These are phyloP conservation scores for Sugiyamaella marilandica DNA, from an alignment of 805 yeast genomes.

Conservation along the genomic window DNA sequence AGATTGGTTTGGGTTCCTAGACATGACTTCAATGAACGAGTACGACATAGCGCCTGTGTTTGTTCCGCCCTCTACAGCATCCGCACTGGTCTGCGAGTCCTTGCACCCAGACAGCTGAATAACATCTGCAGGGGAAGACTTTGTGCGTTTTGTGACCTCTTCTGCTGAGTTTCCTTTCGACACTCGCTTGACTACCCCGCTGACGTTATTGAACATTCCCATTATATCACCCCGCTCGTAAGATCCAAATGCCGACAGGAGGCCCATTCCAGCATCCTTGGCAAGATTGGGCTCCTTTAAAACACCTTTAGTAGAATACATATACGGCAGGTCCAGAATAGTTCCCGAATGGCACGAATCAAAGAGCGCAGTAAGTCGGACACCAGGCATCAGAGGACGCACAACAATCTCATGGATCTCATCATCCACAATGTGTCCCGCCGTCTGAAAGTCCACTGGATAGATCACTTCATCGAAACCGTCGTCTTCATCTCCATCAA, in stretches of 20 bases:
- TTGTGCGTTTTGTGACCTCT: slow-evolving; percentile 46
- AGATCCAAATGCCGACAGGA: slow-evolving; percentile 52
- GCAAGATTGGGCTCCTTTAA: slow-evolving; percentile 74
- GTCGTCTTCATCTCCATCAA: slow-evolving; percentile 70
- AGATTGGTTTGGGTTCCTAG: slow-evolving; percentile 57
- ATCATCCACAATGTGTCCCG: slow-evolving; percentile 72
- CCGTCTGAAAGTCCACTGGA: slow-evolving; percentile 63
- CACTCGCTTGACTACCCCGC: slow-evolving; percentile 32
- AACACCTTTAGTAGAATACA: slow-evolving; percentile 78
- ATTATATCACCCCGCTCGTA: slow-evolving; percentile 59
- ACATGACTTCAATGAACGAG: slow-evolving; percentile 64
- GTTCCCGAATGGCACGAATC: slow-evolving; percentile 89
- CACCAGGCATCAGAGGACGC: slow-evolving; percentile 62
- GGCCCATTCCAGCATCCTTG: slow-evolving; percentile 68
- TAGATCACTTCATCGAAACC: slow-evolving; percentile 69
- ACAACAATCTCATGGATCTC: slow-evolving; percentile 69
- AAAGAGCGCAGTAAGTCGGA: slow-evolving; percentile 70
- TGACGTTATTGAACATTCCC: slow-evolving; percentile 41
- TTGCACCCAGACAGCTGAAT: slow-evolving; percentile 76
- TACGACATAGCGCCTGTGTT: slow-evolving; percentile 84
- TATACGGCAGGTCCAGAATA: slow-evolving; percentile 72
- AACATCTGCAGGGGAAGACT: slow-evolving; percentile 72
- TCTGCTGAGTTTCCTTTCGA: slow-evolving; percentile 36
- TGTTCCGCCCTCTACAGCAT: slow-evolving; percentile 64
- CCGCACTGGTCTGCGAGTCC: slow-evolving; percentile 76